Evolutionary conservation across 1,284 basidiomycete species (phyloP), one percentile per base, ranked within the genome.

Genomic region (Hymenochaete sp.): DNA sequence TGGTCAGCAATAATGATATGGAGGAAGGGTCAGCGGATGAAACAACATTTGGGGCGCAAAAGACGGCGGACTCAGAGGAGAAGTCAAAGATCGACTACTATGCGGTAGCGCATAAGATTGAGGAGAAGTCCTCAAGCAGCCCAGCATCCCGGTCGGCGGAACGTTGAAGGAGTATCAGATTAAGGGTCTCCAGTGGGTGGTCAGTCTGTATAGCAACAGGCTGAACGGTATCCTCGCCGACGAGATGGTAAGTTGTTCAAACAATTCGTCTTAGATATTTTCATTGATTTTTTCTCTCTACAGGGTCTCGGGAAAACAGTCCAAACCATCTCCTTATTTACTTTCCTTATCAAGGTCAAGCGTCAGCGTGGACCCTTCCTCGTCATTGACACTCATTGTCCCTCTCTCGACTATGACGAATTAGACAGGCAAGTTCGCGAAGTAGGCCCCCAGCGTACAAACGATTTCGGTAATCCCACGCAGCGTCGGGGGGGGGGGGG

Each of bases 361-460:
- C 76, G 79, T 50, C 88, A 96, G 62, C 82, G 83, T 24, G 95
- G 95, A 0, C 96, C 96, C 1, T 98, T 92, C 68, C 82, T 98
- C 25, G 92, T 98, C 59, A 93, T 99, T 56, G 95, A n/a, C n/a
- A n/a, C n/a, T n/a, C n/a, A n/a, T 99, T 56, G 96, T 98, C 14
- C 96, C 96, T 1, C 76, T 98, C 13, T 97, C 95, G 3, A 99
- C 96, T 1, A 86, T 99, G 75, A 97, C 93, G 28, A 98, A 98
- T 62, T 98, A 95, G 96, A 84, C 89, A 3, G 82, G 90, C 50
- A 93, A 98, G 67, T 98, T 99, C 56, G 85, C 89, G 33, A 90
- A 92, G 60, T 98, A 96, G 96, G 93, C 96, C 1, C 95, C 96
- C 0, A 67, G 74, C 16, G 85, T 99, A 50, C 82, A 77, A 59